A percentile compares a stretch with the other conserved stretches of the same genome.
Conservation (phyloP, 1,139 yeast genomes). For the Kodamaea sp. region DNA sequence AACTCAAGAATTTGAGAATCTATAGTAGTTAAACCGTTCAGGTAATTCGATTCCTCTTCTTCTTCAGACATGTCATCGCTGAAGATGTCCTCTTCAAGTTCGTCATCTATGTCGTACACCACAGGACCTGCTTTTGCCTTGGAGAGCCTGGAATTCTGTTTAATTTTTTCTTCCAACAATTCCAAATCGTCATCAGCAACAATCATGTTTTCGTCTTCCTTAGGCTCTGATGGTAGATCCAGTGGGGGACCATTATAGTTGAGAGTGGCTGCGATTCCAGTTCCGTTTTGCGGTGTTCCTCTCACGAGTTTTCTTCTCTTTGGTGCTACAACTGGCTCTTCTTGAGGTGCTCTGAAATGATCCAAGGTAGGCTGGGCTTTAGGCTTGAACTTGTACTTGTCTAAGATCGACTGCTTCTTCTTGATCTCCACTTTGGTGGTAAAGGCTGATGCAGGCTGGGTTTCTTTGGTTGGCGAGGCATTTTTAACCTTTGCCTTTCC, state of each 20-base stretch:
- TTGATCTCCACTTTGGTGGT: constrained; percentile 61
- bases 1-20: constrained; percentile 74
- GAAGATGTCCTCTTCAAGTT: constrained; percentile 37
- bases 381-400: constrained; percentile 44
- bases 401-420: constrained; percentile 54
- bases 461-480: constrained; percentile 9
- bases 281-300: constrained; percentile 15
- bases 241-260: not conserved
- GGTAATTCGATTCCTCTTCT: constrained; percentile 37
- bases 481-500: constrained; percentile 34
- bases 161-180: constrained; percentile 39
- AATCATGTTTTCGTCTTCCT: constrained; percentile 10
- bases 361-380: constrained; percentile 30
- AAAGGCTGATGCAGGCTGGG: constrained; percentile 12
- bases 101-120: constrained; percentile 28
- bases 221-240: not conserved
- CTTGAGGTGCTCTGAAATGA: constrained; percentile 17
- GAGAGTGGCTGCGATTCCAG: not conserved
- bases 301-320: constrained; percentile 42
- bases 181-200: constrained; percentile 42
- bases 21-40: constrained; percentile 47
- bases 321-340: constrained; percentile 15
- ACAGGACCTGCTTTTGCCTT: not conserved
- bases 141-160: constrained; percentile 30
- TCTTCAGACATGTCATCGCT: constrained; percentile 44